Evolutionary conservation across 345 rosid genomes (phyloP), one percentile per base, ranked within the genome.

Genomic region (Capsella bursapastoris): DNA sequence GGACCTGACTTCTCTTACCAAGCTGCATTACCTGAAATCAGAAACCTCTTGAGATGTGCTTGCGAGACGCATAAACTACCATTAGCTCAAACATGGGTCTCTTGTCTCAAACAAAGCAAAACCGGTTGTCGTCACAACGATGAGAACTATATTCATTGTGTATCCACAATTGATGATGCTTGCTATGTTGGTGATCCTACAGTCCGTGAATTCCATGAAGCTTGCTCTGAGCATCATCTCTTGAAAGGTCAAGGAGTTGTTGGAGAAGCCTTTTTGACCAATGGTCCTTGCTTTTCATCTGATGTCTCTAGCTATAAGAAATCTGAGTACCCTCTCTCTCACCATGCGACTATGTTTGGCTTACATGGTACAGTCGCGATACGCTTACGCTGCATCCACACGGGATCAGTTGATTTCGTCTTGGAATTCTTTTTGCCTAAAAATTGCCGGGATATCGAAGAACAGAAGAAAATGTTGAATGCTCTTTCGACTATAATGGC

Each of bases 221-320:
- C 96, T 57, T 95, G 97, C 82, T 95, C 96, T 5, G 99, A 90
- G 84, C 90, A 95, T 75, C 99, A 95, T 85, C 84, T 95, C 57
- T 81, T 95, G 40, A 90, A 89, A 83, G 97, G 99, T 64, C 93
- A 95, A 78, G 97, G 97, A 40, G 86, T 95, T 60, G 96, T 81
- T 7, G 99, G 99, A 55, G 74, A 74, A 82, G 99, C 99, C 1
- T 95, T 95, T 77, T 60, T 87, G 62, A 91, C 99, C 2, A 95
- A 91, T 72, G 86, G 90, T 65, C 97, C 97, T 8, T 90, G 99
- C 86, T 95, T 91, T 82, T 83, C 86, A n/a, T 61, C 88, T 9
- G 92, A 95, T 79, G 84, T 95, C 64, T 84, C 99, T 38, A 82
- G 82, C 71, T 78, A 70, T 43, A 73, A 80, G 57, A 91, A 89